Conservation (phyloP, 2,329 filamentous ascomycete species). For the Fusarium lateritium region DNA sequence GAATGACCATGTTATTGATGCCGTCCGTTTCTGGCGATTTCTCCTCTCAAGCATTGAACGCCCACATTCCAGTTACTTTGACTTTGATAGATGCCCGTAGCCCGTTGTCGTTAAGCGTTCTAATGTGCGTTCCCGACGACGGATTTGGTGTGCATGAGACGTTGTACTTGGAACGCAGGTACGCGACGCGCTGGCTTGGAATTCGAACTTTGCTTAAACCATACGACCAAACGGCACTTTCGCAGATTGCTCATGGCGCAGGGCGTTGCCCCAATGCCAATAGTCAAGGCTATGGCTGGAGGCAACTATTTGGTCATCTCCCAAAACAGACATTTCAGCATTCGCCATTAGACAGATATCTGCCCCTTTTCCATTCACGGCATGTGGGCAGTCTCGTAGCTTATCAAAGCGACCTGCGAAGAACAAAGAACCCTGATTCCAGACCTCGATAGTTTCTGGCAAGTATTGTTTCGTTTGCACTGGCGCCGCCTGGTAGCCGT, state of each 20-base stretch:
- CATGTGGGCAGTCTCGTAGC: background rate
- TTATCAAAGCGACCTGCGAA: background rate
- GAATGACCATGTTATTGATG: slow-evolving; percentile 6
- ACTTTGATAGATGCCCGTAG: slow-evolving; percentile 19
- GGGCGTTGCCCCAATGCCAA: slow-evolving; percentile 31
- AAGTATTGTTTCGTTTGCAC: slow-evolving; percentile 44
- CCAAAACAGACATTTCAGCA: slow-evolving; percentile 23
- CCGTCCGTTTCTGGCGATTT: slow-evolving; percentile 11
- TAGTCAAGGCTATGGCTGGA: slow-evolving; percentile 31
- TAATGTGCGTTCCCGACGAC: slow-evolving; percentile 1
- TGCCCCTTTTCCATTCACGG: slow-evolving; percentile 2
- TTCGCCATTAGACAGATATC: slow-evolving; percentile 7
- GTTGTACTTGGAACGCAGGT: slow-evolving; percentile 36
- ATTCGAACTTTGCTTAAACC: slow-evolving; percentile 15
- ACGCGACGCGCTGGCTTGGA: slow-evolving; percentile 17
- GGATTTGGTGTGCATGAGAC: background rate
- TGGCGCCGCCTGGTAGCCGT: slow-evolving; percentile 23
- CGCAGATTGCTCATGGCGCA: slow-evolving; percentile 24
- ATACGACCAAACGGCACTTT: slow-evolving; percentile 14
- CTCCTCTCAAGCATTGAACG: slow-evolving; percentile 12
- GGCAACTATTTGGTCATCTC: slow-evolving; percentile 6
- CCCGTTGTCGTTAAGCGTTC: background rate
- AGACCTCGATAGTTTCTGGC: slow-evolving; percentile 39
- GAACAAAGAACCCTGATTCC: slow-evolving; percentile 23
- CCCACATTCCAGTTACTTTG: slow-evolving; percentile 27